A percentile compares a stretch with the other conserved stretches of the same genome.
Conservation (phyloP, 768 basidiomycete species). For the Leucocoprinus sp. region DNA sequence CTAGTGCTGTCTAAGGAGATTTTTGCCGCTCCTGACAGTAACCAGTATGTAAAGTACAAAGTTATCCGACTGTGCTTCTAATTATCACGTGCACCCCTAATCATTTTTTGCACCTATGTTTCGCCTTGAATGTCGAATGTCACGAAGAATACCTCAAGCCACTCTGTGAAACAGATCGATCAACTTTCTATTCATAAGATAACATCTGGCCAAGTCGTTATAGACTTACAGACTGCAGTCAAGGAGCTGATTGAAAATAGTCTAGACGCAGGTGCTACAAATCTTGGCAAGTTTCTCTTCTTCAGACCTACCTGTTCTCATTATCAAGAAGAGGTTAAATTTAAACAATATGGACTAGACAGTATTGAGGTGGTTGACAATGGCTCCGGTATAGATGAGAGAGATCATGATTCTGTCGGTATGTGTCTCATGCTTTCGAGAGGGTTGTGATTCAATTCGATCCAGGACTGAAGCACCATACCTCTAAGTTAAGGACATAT, state of each 20-base stretch:
- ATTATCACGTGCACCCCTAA: background rate
- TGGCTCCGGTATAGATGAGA: conserved; percentile 73
- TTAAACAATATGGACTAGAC: conserved; percentile 80
- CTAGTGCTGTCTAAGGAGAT: no score
- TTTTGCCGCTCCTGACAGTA: no score
- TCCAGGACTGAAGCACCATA: conserved; percentile 83
- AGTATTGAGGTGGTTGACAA: conserved; percentile 89
- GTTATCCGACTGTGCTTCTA: no score
- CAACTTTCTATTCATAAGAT: conserved; percentile 74
- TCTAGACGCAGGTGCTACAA: conserved; percentile 85
- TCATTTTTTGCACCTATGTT: background rate
- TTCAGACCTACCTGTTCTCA: background rate
- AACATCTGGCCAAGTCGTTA: conserved; percentile 90
- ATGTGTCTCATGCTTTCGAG: conserved; percentile 16
- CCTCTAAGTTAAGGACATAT: conserved; percentile 80
- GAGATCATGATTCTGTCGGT: conserved; percentile 79
- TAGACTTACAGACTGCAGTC: conserved; percentile 87
- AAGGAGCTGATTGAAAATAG: conserved; percentile 98
- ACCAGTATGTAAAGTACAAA: no score
- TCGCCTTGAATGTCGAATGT: background rate
- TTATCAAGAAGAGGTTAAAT: conserved; percentile 62
- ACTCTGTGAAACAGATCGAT: conserved; percentile 57
- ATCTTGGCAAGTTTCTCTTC: conserved; percentile 50
- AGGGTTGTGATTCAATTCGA: background rate
- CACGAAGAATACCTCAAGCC: background rate